phyloP scores from a whole-genome alignment of 2,329 filamentous ascomycete genomes.

The Botryotinia convoluta region DNA sequence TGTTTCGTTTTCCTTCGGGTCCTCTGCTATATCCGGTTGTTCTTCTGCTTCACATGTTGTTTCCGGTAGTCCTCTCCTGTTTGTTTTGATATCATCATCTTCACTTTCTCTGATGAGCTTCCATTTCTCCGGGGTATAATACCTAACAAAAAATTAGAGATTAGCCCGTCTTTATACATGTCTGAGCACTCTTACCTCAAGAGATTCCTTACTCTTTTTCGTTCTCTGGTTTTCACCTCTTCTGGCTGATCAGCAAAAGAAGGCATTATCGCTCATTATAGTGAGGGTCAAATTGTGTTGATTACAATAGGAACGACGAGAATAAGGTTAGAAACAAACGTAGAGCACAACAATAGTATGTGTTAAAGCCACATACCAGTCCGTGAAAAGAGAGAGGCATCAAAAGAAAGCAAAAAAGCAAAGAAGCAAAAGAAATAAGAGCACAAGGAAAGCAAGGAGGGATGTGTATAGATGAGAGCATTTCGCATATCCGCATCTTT shows the following conservation, averaged over 20 bases:
- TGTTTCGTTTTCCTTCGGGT: not conserved
- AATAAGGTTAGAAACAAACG: not conserved
- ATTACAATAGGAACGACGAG: not conserved
- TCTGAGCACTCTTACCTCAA: constrained; percentile 1
- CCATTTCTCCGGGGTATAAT: constrained; percentile 20
- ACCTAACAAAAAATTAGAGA: not conserved
- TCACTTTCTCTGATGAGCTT: constrained; percentile 7
- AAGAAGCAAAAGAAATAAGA: not conserved
- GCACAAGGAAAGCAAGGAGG: not conserved
- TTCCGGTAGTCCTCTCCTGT: not conserved
- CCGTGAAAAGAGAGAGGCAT: not conserved
- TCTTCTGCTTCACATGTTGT: not conserved
- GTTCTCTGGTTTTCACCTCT: not conserved
- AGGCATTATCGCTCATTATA: not conserved
- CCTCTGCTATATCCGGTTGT: not conserved
- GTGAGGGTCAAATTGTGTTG: not conserved
- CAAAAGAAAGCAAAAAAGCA: not conserved
- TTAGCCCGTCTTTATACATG: not conserved
- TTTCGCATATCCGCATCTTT: not conserved
- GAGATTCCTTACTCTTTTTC: constrained; percentile 18
- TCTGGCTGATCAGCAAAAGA: constrained; percentile 7
- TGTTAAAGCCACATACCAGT: no score
- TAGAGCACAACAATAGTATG: not conserved
- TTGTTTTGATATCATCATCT: not conserved
- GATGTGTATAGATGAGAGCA: not conserved